Base-by-base conservation (phyloP, 345 rosid species). In the Nephelium lappaceum region DNA sequence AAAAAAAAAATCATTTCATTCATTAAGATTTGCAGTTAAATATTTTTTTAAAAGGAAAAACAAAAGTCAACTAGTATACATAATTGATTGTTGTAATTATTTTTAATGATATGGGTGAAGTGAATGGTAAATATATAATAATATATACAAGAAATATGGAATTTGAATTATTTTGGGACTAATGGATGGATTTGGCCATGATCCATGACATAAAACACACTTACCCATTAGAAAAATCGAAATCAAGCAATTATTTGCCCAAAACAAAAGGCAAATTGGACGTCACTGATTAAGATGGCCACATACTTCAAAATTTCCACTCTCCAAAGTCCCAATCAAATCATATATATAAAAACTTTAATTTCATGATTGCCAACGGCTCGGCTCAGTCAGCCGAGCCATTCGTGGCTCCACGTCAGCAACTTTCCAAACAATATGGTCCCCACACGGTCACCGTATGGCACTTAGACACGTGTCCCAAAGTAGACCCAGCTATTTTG, bases 351-450 rank as follows among this genome's bases (percentile, higher is more conserved):
- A 31, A 3, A 31, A 31, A 31, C 36, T 31, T 31, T 31, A 31
- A 31, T 31, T 45, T 45, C 49, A 10, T 45, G 9, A 0, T 45
- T 25, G 39, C 67, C 36, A 0, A 63, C 21, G 38, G 72, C 76
- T 67, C 75, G 39, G 67, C 77, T 21, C 2, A 36, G 64, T 53
- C 8, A 47, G 41, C 76, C 74, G 25, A 79, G 55, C 68, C 1
- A 21, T 62, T 62, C 69, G 45, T 71, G 81, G 5, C 41, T 78
- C 82, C 84, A 61, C 77, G 68, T 70, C 81, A 69, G 69, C 57
- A 62, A 19, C 72, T 64, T 77, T 60, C 53, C 62, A 63, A 25
- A 51, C 69, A 5, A 76, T 71, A 76, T 81, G 86, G 71, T 78
- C 2, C 55, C 60, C 77, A 23, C 82, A 81, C 60, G 12, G 18